Percentiles rank a stretch among this genome's conserved stretches.
These are phyloP conservation scores for Nothomitra cinnamomea DNA, from an alignment of 2,329 filamentous ascomycete species.

Conservation along the genomic window DNA sequence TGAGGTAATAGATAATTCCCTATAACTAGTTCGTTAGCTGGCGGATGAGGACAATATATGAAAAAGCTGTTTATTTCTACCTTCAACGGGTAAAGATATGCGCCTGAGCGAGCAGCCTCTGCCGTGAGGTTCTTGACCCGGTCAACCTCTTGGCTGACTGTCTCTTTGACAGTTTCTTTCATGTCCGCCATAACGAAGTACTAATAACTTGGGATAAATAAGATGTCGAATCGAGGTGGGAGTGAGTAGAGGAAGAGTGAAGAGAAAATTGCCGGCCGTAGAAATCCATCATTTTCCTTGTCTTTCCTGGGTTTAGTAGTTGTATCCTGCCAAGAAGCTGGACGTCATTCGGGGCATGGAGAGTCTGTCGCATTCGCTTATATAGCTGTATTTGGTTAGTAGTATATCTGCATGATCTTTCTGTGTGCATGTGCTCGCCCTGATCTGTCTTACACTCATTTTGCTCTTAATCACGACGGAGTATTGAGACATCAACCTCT, in stretches of 20 bases:
- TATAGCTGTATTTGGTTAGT: too few species aligned
- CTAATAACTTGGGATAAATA: neutral
- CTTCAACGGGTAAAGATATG: constrained; percentile 77
- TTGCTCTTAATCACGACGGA: too few species aligned
- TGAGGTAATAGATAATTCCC: constrained; percentile 43
- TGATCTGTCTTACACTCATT: too few species aligned
- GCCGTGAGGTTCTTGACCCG: constrained; percentile 45
- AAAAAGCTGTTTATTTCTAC: constrained; percentile 19
- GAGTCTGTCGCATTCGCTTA: too few species aligned
- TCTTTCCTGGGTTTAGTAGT: too few species aligned
- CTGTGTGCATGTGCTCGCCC: too few species aligned
- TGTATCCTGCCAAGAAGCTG: too few species aligned
- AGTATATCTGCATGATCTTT: too few species aligned
- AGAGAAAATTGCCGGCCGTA: neutral
- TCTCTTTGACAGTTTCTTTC: constrained; percentile 35
- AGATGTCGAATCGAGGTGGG: neutral
- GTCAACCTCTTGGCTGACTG: constrained; percentile 51
- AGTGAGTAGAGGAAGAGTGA: neutral
- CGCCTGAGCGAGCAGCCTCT: constrained; percentile 55
- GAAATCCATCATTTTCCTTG: neutral
- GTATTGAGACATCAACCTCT: too few species aligned
- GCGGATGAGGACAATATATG: neutral
- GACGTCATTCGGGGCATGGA: too few species aligned
- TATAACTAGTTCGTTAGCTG: constrained; percentile 14
- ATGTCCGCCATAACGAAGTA: constrained; percentile 14